Conservation (phyloP, 169 alveolate species). For the Cyclospora cayetanensis region DNA sequence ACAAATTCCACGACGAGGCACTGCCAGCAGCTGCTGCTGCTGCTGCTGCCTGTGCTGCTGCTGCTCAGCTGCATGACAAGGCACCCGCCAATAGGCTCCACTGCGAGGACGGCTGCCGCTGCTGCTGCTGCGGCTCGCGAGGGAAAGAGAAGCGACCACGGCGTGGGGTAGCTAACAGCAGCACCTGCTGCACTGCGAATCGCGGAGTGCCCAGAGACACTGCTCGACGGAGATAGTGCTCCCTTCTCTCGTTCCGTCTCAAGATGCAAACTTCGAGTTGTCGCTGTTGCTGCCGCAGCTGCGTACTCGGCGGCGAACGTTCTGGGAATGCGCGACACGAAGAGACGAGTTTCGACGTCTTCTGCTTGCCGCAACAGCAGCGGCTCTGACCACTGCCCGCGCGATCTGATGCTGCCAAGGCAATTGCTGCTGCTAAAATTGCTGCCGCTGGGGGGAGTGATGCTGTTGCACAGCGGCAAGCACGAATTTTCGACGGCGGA, state of each 20-base stretch:
- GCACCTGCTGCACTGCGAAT: background rate
- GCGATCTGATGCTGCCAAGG: background rate
- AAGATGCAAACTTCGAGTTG: too few relatives aligned
- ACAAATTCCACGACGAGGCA: background rate
- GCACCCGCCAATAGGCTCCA: background rate
- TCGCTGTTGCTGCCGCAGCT: background rate
- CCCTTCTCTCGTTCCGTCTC: too few relatives aligned
- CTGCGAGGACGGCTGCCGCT: constrained; percentile 6
- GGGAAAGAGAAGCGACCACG: constrained; percentile 5
- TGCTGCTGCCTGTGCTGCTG: constrained; percentile 39
- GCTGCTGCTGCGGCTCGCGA: background rate
- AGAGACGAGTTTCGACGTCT: background rate
- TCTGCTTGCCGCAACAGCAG: background rate
- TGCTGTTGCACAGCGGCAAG: background rate
- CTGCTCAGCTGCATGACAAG: background rate
- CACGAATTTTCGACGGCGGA: too few relatives aligned
- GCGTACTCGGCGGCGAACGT: constrained; percentile 12
- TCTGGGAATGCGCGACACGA: background rate
- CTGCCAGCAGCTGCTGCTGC: background rate
- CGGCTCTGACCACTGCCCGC: background rate
- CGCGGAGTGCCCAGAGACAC: background rate
- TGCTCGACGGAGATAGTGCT: background rate
- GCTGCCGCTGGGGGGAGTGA: too few relatives aligned
- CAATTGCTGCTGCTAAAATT: background rate
- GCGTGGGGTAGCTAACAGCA: background rate